Conservation (phyloP, 805 yeast genomes). For the Starmerella asiatica region DNA sequence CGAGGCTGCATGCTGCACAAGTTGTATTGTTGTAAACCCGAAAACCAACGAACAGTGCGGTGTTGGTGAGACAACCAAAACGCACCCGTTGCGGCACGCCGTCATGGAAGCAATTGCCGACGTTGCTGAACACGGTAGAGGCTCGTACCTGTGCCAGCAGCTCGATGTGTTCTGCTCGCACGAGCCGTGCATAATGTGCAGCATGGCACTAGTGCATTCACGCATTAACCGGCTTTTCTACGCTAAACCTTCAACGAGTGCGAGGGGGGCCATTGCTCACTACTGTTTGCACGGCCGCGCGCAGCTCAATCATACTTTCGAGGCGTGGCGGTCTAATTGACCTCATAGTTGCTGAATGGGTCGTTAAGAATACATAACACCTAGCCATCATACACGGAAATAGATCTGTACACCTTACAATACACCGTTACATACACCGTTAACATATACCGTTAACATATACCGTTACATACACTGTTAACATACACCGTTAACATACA, state of each 20-base stretch:
- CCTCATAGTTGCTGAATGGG: neutral
- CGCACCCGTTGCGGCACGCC: conserved; percentile 55
- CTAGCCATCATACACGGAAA: no score
- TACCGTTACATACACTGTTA: no score
- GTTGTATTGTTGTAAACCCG: conserved; percentile 55
- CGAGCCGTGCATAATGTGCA: conserved; percentile 94
- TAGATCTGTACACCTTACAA: no score
- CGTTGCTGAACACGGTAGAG: conserved; percentile 39
- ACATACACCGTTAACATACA: no score
- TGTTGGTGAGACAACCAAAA: conserved; percentile 26
- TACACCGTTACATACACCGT: no score
- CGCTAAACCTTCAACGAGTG: conserved; percentile 35
- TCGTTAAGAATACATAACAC: neutral
- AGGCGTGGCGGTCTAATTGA: conserved; percentile 42
- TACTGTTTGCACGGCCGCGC: conserved; percentile 64
- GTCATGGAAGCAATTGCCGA: conserved; percentile 55
- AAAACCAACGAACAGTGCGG: conserved; percentile 31
- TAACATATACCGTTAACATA: no score
- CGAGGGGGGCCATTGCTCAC: conserved; percentile 44
- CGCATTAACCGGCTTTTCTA: conserved; percentile 55
- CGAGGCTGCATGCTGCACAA: conserved; percentile 24
- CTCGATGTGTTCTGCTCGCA: conserved; percentile 76
- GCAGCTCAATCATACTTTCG: conserved; percentile 75
- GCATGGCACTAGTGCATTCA: conserved; percentile 92
- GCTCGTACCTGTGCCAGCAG: conserved; percentile 55